Conservation (phyloP, 2,329 filamentous ascomycete species). For the Fusarium sp. region DNA sequence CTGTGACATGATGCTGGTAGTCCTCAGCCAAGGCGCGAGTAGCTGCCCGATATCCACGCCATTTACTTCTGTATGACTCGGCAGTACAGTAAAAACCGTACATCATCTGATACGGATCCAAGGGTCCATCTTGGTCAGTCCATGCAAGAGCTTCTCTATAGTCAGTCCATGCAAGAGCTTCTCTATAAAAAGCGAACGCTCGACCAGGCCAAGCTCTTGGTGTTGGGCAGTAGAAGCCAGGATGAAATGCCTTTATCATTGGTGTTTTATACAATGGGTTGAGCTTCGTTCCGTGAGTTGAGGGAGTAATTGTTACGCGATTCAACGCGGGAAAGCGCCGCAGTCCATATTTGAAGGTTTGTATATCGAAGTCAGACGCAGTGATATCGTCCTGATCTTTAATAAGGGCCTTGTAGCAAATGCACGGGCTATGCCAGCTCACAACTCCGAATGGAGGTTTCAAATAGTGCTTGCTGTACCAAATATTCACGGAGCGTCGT, state of each 20-base stretch:
- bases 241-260: conserved; percentile 2
- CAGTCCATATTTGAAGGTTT: conserved; percentile 2
- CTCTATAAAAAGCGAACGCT: too few relatives aligned
- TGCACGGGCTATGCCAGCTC: too few relatives aligned
- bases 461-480: background rate
- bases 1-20: background rate
- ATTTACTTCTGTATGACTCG: conserved; percentile 2
- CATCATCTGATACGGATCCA: background rate
- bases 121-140: background rate
- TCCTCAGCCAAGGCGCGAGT: background rate
- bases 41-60: background rate
- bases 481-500: background rate
- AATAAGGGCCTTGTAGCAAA: background rate
- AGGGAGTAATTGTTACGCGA: background rate
- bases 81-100: background rate
- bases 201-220: too few relatives aligned
- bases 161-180: too few relatives aligned
- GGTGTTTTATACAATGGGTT: background rate
- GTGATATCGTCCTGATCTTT: conserved; percentile 1
- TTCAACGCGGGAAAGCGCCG: background rate
- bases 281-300: background rate
- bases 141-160: too few relatives aligned
- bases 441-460: too few relatives aligned
- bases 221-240: too few relatives aligned
- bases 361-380: background rate